phyloP scores from a whole-genome alignment of 495 filamentous ascomycete species.

The Poronia punctata region DNA sequence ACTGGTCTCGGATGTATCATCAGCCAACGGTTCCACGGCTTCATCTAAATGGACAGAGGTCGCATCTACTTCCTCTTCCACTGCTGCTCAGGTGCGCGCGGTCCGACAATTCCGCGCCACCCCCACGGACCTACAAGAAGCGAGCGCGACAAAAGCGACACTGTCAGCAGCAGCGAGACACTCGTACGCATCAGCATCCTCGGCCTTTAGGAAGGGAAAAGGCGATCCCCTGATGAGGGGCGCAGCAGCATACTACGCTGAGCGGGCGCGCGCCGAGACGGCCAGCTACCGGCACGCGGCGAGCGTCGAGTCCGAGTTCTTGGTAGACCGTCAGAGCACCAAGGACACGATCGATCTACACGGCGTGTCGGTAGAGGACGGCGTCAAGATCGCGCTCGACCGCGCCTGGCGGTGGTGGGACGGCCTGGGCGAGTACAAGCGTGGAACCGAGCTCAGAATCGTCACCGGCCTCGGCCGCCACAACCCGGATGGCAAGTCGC shows the following conservation, averaged over 20 bases:
- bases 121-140: conserved; percentile 5
- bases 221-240: conserved; percentile 31
- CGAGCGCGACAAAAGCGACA: conserved; percentile 3
- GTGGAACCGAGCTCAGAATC: conserved; percentile 53
- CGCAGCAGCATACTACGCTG: conserved; percentile 30
- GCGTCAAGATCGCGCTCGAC: conserved; percentile 62
- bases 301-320: conserved; percentile 43
- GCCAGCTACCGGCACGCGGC: conserved; percentile 14
- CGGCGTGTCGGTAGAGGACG: conserved; percentile 73
- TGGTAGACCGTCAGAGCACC: conserved; percentile 56
- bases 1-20: neutral
- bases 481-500: conserved; percentile 65
- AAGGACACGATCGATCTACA: conserved; percentile 66
- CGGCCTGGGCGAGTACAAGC: conserved; percentile 51
- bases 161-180: conserved; percentile 12
- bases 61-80: conserved; percentile 3
- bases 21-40: neutral
- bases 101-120: neutral
- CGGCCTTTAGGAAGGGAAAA: conserved; percentile 28
- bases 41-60: conserved; percentile 5
- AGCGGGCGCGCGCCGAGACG: conserved; percentile 25
- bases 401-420: conserved; percentile 76
- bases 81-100: neutral
- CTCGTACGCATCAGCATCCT: conserved; percentile 21
- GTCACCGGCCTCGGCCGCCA: conserved; percentile 78